Conservation (phyloP, 805 yeast species). For the Spathaspora passalidarum region DNA sequence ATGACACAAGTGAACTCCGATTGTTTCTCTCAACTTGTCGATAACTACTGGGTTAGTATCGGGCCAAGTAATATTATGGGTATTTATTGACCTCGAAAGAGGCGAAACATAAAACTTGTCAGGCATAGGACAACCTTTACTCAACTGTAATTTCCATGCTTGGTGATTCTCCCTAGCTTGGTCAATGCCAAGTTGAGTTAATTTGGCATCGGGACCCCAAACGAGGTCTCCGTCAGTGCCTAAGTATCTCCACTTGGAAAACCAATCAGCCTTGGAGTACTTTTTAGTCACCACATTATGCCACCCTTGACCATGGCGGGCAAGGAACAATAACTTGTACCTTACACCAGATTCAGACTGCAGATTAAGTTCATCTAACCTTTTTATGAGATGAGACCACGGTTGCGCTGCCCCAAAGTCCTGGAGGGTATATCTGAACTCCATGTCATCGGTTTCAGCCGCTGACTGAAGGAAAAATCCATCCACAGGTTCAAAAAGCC, state of each 20-base stretch:
- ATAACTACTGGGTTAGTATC: conserved; percentile 29
- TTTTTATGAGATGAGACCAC: conserved; percentile 34
- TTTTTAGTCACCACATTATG: conserved; percentile 52
- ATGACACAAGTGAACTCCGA: conserved; percentile 59
- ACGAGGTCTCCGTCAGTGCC: conserved; percentile 50
- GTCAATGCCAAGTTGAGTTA: conserved; percentile 49
- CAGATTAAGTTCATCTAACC: conserved; percentile 30
- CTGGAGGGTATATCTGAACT: conserved; percentile 35
- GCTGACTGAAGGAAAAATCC: conserved; percentile 49
- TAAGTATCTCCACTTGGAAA: conserved; percentile 47
- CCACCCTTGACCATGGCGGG: conserved; percentile 67
- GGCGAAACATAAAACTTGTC: conserved; percentile 54
- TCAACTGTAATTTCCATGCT: conserved; percentile 40
- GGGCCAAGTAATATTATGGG: conserved; percentile 48
- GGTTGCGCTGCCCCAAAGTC: conserved; percentile 41
- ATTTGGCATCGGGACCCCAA: conserved; percentile 58
- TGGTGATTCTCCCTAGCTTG: conserved; percentile 50
- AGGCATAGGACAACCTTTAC: conserved; percentile 49
- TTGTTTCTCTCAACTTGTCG: conserved; percentile 56
- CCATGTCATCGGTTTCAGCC: conserved; percentile 36
- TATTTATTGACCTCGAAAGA: conserved; percentile 54
- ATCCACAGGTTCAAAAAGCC: conserved; percentile 41
- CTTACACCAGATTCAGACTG: conserved; percentile 26
- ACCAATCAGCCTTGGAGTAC: conserved; percentile 54
- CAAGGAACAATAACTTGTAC: conserved; percentile 49